Evolutionary conservation across 495 filamentous ascomycete genomes (phyloP), one percentile per base, ranked within the genome.

Genomic region (Aspergillus bertholletiae): DNA sequence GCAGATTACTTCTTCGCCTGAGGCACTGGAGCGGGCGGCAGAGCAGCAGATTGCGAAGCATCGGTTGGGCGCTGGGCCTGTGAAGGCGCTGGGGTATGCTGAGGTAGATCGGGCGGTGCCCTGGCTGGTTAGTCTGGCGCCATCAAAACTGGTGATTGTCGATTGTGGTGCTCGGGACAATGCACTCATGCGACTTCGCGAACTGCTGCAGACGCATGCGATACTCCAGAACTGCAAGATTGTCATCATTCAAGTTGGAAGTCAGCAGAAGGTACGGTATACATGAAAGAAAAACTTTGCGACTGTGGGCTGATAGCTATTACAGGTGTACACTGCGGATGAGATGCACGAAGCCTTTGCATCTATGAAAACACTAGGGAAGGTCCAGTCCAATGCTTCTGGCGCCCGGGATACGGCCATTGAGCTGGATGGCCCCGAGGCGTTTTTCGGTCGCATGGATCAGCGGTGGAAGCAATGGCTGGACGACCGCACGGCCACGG

Each of bases 151-250:
- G 51, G 68, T 82, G 5, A 54, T 85, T 26, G 55, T 74, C 46
- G 78, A 85, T 56, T 84, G 80, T 58, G 82, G 80, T 13, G 72
- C 72, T 0, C 65, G 82, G 13, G 73, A 55, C 7, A 62, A 63
- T 49, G 71, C 68, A 0, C 58, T 67, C 1, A 53, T 64, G n/a
- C 49, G 64, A 11, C 74, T 80, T 63, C 64, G 65, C 1, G 46
- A 59, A 0, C 47, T 65, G 2, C 49, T 84, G 7, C 28, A 53
- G 30, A 20, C 26, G 7, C 32, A 55, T 24, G 20, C 24, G 6
- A 21, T 2, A 2, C 27, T 60, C 5, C 17, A 67, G 7, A 34
- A 15, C 8, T 55, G 55, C 11, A 57, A 71, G 18, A 39, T 66
- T 27, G 55, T 74, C 0, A 66, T 73, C 49, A 35, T 80, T 1